These are phyloP conservation scores for Phytophthora pinifolia DNA, from an alignment of 352 stramenopile genomes.

Conservation along the genomic window DNA sequence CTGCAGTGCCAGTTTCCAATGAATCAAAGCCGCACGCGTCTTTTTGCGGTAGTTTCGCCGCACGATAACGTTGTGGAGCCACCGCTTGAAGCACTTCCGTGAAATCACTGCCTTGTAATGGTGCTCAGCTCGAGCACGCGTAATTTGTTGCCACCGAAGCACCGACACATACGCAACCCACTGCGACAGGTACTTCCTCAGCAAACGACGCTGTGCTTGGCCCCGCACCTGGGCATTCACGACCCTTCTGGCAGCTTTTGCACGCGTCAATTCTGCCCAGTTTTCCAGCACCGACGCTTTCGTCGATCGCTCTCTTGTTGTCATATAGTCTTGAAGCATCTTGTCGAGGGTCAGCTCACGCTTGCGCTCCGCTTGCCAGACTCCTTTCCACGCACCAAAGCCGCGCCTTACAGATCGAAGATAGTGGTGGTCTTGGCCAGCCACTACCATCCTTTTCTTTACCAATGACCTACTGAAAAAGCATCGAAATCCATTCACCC, in stretches of 20 bases:
- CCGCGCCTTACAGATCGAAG: conserved; percentile 1
- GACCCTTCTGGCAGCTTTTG: conserved; percentile 25
- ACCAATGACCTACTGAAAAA: conserved; percentile 7
- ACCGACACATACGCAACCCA: conserved; percentile 40
- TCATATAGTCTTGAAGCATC: conserved; percentile 7
- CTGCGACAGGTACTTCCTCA: conserved; percentile 22
- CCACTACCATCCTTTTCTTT: conserved; percentile 14
- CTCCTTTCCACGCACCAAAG: conserved; percentile 21
- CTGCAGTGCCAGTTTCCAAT: conserved; percentile 56
- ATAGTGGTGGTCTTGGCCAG: conserved; percentile 9
- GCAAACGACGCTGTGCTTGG: conserved; percentile 24
- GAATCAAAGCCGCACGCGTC: conserved; percentile 37
- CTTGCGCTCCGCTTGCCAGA: conserved; percentile 14
- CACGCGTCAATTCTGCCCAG: conserved; percentile 26
- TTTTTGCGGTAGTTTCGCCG: conserved; percentile 25
- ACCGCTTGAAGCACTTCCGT: conserved; percentile 36
- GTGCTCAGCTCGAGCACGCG: conserved; percentile 29
- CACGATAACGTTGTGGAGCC: conserved; percentile 25
- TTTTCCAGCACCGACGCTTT: conserved; percentile 13
- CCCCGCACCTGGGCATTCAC: conserved; percentile 39
- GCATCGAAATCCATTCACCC: conserved; percentile 21
- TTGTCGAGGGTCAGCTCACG: conserved; percentile 5
- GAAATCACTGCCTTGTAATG: conserved; percentile 29
- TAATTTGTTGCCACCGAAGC: conserved; percentile 49
- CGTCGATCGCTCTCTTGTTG: conserved; percentile 1